These are phyloP conservation scores for Fusarium compactum DNA, from an alignment of 2,329 filamentous ascomycete species.

Conservation along the genomic window DNA sequence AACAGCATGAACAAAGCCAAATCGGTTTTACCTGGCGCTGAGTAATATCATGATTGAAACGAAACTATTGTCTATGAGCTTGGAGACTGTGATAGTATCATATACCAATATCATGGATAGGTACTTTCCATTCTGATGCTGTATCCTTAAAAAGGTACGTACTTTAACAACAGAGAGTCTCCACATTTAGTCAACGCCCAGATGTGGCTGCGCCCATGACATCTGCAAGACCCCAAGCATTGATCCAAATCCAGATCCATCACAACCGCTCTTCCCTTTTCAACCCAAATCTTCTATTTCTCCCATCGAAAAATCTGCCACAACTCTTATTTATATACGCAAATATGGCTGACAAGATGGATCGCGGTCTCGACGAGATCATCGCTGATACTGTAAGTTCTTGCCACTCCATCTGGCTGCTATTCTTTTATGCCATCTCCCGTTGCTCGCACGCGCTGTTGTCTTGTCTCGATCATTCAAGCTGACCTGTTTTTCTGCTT, in stretches of 20 bases:
- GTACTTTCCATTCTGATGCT: too few relatives aligned
- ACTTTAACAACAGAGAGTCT: not conserved
- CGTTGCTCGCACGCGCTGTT: slow-evolving; percentile 19
- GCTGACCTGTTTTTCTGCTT: slow-evolving; percentile 36
- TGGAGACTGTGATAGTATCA: not conserved
- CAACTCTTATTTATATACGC: slow-evolving; percentile 9
- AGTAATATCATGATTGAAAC: not conserved
- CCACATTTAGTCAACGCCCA: slow-evolving; percentile 22
- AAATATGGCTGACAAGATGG: slow-evolving; percentile 60
- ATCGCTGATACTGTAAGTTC: slow-evolving; percentile 62
- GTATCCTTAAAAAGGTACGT: slow-evolving; percentile 2
- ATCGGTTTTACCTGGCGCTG: too few relatives aligned
- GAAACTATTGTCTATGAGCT: too few relatives aligned
- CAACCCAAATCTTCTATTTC: not conserved
- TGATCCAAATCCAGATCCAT: not conserved
- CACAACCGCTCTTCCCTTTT: slow-evolving; percentile 12
- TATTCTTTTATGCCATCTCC: slow-evolving; percentile 2
- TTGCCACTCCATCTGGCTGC: slow-evolving; percentile 17
- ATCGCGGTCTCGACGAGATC: slow-evolving; percentile 68
- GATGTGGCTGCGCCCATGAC: slow-evolving; percentile 33
- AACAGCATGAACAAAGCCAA: not conserved
- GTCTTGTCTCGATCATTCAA: slow-evolving; percentile 17
- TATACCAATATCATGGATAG: not conserved
- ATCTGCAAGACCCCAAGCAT: slow-evolving; percentile 4
- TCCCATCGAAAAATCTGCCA: not conserved